Percentiles rank a stretch among this genome's conserved stretches.
These are phyloP conservation scores for Ceratocystis albifundus DNA, from an alignment of 2,329 filamentous ascomycete genomes.

Conservation along the genomic window DNA sequence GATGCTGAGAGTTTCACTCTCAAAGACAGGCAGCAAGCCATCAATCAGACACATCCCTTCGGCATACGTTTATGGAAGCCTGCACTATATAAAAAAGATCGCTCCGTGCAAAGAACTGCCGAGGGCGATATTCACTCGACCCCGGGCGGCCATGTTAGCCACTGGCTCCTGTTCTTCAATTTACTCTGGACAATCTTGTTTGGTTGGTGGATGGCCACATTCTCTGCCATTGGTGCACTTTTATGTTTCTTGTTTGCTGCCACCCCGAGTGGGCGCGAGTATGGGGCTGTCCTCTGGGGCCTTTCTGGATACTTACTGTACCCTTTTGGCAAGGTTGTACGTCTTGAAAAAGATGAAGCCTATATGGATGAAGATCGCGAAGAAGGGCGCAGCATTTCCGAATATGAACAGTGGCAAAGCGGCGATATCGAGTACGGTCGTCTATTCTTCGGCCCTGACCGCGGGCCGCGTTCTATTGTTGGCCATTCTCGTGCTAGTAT, in stretches of 20 bases:
- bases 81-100: slow-evolving; percentile 91
- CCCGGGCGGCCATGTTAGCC: slow-evolving; percentile 75
- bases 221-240: slow-evolving; percentile 61
- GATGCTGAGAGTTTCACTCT: slow-evolving; percentile 96
- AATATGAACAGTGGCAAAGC: slow-evolving; percentile 98
- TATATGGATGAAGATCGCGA: slow-evolving; percentile 92
- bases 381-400: slow-evolving; percentile 91
- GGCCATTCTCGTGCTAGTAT: slow-evolving; percentile 79
- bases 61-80: slow-evolving; percentile 99
- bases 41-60: slow-evolving; percentile 97
- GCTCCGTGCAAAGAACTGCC: slow-evolving; percentile 90
- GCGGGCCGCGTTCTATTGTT: slow-evolving; percentile 60
- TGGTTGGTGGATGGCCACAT: slow-evolving; percentile 85
- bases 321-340: slow-evolving; percentile 92
- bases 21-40: slow-evolving; percentile 91
- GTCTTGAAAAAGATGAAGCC: slow-evolving; percentile 82
- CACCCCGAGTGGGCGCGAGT: slow-evolving; percentile 68
- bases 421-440: slow-evolving; percentile 92
- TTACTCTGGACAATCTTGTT: slow-evolving; percentile 81
- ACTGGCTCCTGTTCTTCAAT: slow-evolving; percentile 79
- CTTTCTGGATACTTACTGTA: slow-evolving; percentile 82
- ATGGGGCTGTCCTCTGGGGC: slow-evolving; percentile 74
- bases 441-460: slow-evolving; percentile 81
- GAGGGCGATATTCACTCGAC: slow-evolving; percentile 95
- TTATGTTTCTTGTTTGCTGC: slow-evolving; percentile 72